A percentile compares a stretch with the other conserved stretches of the same genome.
Evolutionary conservation across 257 asterid species (phyloP).

Genomic region (Ballota nigra): DNA sequence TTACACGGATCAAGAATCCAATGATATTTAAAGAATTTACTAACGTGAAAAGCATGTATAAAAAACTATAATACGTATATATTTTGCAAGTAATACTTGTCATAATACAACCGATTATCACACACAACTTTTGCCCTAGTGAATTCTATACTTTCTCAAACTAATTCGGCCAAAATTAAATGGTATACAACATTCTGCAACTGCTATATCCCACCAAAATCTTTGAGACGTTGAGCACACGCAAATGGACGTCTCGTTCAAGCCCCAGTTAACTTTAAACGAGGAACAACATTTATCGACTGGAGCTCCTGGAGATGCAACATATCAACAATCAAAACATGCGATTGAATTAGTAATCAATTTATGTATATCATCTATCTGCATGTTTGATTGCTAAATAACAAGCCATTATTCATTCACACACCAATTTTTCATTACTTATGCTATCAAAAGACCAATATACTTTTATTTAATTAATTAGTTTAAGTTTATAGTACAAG

Average conservation of each 20-base stretch:
- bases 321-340: neutral
- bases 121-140: neutral
- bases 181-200: neutral
- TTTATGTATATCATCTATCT: neutral
- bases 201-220: neutral
- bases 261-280: conserved; percentile 40
- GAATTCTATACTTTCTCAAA: neutral
- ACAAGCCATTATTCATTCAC: neutral
- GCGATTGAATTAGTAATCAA: neutral
- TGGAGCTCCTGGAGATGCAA: conserved; percentile 68
- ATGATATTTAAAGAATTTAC: too few species aligned
- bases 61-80: neutral
- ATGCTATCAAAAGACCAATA: too few species aligned
- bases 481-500: too few species aligned
- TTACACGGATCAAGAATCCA: too few species aligned
- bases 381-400: neutral
- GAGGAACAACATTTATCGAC: conserved; percentile 52
- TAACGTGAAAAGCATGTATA: too few species aligned
- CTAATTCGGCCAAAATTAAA: neutral
- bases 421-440: too few species aligned
- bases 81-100: neutral
- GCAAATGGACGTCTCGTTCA: conserved; percentile 15
- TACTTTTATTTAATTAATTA: too few species aligned
- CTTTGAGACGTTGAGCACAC: neutral
- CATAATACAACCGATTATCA: neutral